Evolutionary conservation across 805 yeast species (phyloP).

Genomic region (Wickerhamomyces silvicola): DNA sequence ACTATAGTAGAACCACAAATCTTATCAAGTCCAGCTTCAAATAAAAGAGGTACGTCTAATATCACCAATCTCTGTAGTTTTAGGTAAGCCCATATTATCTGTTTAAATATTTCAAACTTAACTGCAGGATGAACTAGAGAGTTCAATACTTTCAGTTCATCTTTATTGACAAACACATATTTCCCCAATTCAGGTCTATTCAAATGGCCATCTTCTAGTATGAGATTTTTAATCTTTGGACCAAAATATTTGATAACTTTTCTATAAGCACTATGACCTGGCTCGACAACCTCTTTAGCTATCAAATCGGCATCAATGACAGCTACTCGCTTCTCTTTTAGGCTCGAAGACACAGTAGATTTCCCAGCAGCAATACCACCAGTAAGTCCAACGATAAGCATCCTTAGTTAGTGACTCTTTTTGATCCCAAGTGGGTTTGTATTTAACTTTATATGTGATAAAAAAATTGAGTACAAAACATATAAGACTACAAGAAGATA

Average conservation of each 20-base stretch:
- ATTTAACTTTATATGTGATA: no score
- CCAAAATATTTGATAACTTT: constrained; percentile 58
- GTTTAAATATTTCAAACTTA: constrained; percentile 49
- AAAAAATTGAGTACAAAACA: no score
- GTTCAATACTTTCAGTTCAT: constrained; percentile 56
- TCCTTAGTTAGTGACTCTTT: no score
- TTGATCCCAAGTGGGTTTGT: no score
- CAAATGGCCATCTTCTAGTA: constrained; percentile 31
- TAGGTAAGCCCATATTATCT: constrained; percentile 52
- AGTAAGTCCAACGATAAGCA: constrained; percentile 92
- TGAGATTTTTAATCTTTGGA: constrained; percentile 43
- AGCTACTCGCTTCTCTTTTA: constrained; percentile 45
- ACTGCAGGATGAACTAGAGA: constrained; percentile 86
- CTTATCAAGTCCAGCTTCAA: constrained; percentile 66
- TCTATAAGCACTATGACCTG: constrained; percentile 67
- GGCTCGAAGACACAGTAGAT: constrained; percentile 70
- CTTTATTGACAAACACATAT: constrained; percentile 66
- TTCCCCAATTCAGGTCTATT: constrained; percentile 74
- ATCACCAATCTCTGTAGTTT: constrained; percentile 54
- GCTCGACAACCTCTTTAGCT: constrained; percentile 80
- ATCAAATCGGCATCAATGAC: constrained; percentile 87
- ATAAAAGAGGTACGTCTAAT: constrained; percentile 85
- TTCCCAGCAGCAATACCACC: constrained; percentile 99
- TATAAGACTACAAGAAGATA: no score
- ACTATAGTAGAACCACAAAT: constrained; percentile 69